Conservation (phyloP, 805 yeast genomes). For the Hanseniaspora clermontiae region DNA sequence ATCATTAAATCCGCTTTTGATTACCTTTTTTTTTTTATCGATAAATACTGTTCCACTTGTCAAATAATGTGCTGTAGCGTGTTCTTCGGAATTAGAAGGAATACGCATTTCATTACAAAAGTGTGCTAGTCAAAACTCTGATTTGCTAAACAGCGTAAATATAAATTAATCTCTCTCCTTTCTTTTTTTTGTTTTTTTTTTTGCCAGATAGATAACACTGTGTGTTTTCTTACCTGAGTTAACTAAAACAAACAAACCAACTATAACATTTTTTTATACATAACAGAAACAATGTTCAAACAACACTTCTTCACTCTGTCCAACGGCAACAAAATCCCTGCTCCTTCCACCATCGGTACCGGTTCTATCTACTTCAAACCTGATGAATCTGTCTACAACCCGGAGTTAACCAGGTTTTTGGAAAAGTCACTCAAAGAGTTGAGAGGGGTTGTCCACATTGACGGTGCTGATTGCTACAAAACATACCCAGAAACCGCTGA, state of each 20-base stretch:
- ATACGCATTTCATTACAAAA: no score
- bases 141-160: no score
- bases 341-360: slow-evolving; percentile 43
- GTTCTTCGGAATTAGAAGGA: no score
- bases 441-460: slow-evolving; percentile 44
- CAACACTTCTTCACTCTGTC: slow-evolving; percentile 24
- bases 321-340: slow-evolving; percentile 34
- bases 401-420: slow-evolving; percentile 21
- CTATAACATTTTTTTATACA: no score
- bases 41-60: no score
- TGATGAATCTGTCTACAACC: slow-evolving; percentile 22
- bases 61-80: no score
- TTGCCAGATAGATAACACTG: neutral
- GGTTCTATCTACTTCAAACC: slow-evolving; percentile 48
- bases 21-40: no score
- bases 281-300: neutral
- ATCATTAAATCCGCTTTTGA: no score
- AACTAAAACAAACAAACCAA: neutral
- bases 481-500: slow-evolving; percentile 43
- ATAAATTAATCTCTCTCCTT: neutral
- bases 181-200: neutral
- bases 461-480: slow-evolving; percentile 45
- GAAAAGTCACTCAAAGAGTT: slow-evolving; percentile 26
- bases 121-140: no score
- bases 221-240: neutral